Evolutionary conservation across 108 stramenopile species (phyloP), one percentile per base, ranked within the genome.

Genomic region (Pseudonitzschia delicatissima): DNA sequence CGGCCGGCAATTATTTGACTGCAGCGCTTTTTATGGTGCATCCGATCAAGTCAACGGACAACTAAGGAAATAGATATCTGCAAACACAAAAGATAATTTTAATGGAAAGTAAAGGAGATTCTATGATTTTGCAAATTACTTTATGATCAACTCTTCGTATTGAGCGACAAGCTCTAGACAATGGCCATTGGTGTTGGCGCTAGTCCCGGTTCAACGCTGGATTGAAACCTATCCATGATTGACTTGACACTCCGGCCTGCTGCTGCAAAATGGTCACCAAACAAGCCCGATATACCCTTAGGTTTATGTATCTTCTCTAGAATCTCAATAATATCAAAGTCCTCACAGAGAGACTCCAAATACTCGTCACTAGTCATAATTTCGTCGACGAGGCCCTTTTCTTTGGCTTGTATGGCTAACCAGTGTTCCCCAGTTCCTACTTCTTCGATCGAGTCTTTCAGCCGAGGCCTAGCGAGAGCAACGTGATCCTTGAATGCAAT

Each of bases 301-400:
- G 25, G 35, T n/a, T 37, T 40, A 15, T 61, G 34, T 13, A 40
- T 42, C 37, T 61, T 61, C 34, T 61, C 60, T n/a, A 61, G 32
- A 36, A 61, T 61, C 37, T 61, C 60, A 36, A 61, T 61, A 23
- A 61, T 61, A 21, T 61, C 60, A 37, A n/a, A 36, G 3, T 11
- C 18, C 11, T 42, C 39, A 26, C 39, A 40, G 0, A 61, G 18
- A n/a, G 39, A 40, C 20, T 61, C 67, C 23, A 91, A 80, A 60
- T 93, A 93, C 47, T 93, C 89, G 59, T 80, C 90, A 64, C 85
- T 88, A 0, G 92, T 90, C 18, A 82, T 72, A 33, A 93, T 76
- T 15, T 82, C 58, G 63, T 93, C 92, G 23, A 93, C 82, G 62
- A 93, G 73, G 17, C 87, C 87, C 8, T 75, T 51, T 25, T 84